phyloP scores from a whole-genome alignment of 345 rosid genomes.

The Salix caprea region DNA sequence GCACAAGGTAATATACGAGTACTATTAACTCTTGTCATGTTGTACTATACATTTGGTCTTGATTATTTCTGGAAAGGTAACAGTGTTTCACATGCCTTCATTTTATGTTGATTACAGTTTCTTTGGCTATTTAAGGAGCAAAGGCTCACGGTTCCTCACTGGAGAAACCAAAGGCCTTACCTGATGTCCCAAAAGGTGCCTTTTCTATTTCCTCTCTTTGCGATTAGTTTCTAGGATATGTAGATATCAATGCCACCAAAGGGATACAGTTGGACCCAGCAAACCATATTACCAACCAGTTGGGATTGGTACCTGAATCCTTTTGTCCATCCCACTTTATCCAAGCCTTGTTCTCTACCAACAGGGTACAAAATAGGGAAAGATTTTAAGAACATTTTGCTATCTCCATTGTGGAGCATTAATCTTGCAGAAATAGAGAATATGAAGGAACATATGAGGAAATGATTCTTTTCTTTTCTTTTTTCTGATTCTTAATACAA shows the following conservation, averaged over 20 bases:
- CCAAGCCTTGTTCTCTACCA: not conserved
- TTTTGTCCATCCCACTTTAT: not conserved
- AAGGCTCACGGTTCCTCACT: slow-evolving; percentile 69
- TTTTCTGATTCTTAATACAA: not conserved
- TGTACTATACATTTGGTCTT: not conserved
- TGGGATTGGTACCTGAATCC: not conserved
- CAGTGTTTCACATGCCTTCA: not conserved
- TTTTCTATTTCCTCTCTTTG: not conserved
- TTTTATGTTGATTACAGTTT: slow-evolving; percentile 51
- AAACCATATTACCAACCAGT: not conserved
- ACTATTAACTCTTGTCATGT: not conserved
- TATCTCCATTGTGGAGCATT: not conserved
- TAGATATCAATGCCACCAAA: not conserved
- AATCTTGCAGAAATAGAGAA: not conserved
- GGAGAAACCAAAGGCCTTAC: slow-evolving; percentile 83
- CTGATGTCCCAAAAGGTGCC: slow-evolving; percentile 73
- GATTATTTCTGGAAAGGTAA: not conserved
- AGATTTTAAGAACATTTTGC: not conserved
- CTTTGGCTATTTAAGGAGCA: slow-evolving; percentile 83
- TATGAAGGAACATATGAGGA: not conserved
- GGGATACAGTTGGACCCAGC: not conserved
- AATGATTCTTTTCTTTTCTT: not conserved
- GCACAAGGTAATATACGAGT: slow-evolving; percentile 56
- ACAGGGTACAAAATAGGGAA: not conserved
- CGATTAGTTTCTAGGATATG: not conserved